Conservation (phyloP, 306 rosid genomes). For the Sicyos edulis region DNA sequence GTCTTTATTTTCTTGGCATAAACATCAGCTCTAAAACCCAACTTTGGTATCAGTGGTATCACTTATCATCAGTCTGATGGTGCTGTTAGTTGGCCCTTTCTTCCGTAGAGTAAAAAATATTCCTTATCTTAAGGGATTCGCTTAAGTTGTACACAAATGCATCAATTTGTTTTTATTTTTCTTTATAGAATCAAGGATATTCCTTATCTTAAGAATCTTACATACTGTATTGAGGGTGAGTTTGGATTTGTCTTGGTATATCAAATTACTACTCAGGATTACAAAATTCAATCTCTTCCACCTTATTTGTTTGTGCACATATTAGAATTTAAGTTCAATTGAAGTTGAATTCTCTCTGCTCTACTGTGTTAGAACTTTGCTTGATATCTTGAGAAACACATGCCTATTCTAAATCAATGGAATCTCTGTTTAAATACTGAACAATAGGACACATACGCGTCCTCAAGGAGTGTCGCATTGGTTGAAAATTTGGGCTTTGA, state of each 20-base stretch:
- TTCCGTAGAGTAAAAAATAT: not conserved
- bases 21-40: conserved; percentile 18
- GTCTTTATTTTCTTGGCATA: conserved; percentile 79
- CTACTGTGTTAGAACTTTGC: not conserved
- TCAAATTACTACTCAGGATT: not conserved
- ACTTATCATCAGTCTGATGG: too few species aligned
- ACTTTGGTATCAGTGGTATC: not conserved
- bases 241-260: not conserved
- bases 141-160: not conserved
- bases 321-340: not conserved
- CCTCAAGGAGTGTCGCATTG: too few species aligned
- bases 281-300: not conserved
- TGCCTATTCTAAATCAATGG: not conserved
- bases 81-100: not conserved
- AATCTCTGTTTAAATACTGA: not conserved
- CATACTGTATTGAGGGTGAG: not conserved
- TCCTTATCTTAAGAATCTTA: not conserved
- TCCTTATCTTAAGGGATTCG: not conserved
- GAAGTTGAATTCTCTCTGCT: not conserved
- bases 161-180: not conserved
- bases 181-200: not conserved
- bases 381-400: not conserved
- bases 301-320: not conserved
- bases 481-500: too few species aligned
- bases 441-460: not conserved